These are phyloP conservation scores for Pulveroboletus sp. DNA, from an alignment of 768 basidiomycete species.

Conservation along the genomic window DNA sequence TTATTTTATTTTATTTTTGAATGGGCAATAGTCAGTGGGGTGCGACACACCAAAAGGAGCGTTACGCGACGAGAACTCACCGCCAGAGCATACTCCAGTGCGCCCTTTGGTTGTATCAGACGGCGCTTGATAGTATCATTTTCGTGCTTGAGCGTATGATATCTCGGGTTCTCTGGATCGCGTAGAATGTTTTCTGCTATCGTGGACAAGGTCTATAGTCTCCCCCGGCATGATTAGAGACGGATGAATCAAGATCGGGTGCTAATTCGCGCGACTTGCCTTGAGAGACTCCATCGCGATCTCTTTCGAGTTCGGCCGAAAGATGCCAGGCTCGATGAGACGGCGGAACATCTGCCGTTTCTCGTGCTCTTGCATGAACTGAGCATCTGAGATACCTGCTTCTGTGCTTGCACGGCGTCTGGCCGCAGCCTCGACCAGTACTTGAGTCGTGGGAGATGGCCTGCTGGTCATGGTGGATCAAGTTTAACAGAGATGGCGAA, in stretches of 20 bases:
- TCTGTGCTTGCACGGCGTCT: constrained; percentile 15
- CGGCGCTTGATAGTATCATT: constrained; percentile 62
- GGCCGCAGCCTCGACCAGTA: constrained; percentile 28
- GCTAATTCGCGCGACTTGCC: constrained; percentile 34
- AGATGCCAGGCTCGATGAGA: constrained; percentile 74
- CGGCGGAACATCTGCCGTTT: constrained; percentile 68
- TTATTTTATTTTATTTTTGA: neutral
- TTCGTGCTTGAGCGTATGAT: constrained; percentile 69
- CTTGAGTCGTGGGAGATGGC: constrained; percentile 14
- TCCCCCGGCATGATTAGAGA: neutral
- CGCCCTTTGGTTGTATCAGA: constrained; percentile 63
- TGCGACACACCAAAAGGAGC: neutral
- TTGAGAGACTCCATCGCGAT: constrained; percentile 58
- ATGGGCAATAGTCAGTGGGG: neutral
- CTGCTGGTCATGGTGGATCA: constrained; percentile 11
- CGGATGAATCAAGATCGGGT: too few relatives aligned
- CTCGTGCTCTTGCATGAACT: constrained; percentile 48
- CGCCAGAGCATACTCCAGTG: constrained; percentile 75
- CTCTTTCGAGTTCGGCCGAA: constrained; percentile 61
- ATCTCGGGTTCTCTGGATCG: constrained; percentile 72
- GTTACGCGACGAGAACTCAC: constrained; percentile 23
- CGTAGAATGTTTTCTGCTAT: constrained; percentile 70
- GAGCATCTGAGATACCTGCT: constrained; percentile 1
- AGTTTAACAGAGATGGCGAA: neutral
- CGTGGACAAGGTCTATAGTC: constrained; percentile 48